phyloP scores from a whole-genome alignment of 805 yeast genomes.

The Kuraishia capsulata region DNA sequence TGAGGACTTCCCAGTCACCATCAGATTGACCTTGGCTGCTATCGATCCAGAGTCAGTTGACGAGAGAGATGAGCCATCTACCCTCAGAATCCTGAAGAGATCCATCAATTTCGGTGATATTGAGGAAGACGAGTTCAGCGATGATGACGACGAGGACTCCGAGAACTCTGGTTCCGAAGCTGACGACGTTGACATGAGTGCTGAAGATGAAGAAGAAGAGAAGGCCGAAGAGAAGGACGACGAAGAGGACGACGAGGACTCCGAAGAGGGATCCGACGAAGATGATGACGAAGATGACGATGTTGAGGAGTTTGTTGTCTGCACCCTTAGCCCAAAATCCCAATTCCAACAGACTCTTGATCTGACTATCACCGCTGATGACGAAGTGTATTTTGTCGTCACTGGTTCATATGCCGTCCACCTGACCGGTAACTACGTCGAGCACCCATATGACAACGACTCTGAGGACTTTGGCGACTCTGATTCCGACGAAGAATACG shows the following conservation, averaged over 20 bases:
- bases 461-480: constrained; percentile 29
- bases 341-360: constrained; percentile 89
- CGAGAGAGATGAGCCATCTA: constrained; percentile 74
- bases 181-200: constrained; percentile 15
- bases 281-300: constrained; percentile 63
- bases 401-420: constrained; percentile 94
- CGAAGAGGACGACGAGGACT: constrained; percentile 44
- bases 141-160: constrained; percentile 34
- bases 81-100: constrained; percentile 81
- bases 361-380: constrained; percentile 84
- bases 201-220: constrained; percentile 20
- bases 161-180: constrained; percentile 35
- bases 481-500: constrained; percentile 34
- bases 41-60: constrained; percentile 85
- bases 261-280: constrained; percentile 45
- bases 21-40: constrained; percentile 91
- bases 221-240: constrained; percentile 28
- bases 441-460: constrained; percentile 83
- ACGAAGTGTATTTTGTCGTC: constrained; percentile 88
- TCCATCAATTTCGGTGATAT: constrained; percentile 33
- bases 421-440: constrained; percentile 90
- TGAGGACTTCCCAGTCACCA: constrained; percentile 79
- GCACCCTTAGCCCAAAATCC: constrained; percentile 81
- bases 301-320: constrained; percentile 73
- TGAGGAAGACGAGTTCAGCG: constrained; percentile 34